A percentile compares a stretch with the other conserved stretches of the same genome.
These are phyloP conservation scores for Sphaerosporella brunnea DNA, from an alignment of 495 filamentous ascomycete genomes.

Conservation along the genomic window DNA sequence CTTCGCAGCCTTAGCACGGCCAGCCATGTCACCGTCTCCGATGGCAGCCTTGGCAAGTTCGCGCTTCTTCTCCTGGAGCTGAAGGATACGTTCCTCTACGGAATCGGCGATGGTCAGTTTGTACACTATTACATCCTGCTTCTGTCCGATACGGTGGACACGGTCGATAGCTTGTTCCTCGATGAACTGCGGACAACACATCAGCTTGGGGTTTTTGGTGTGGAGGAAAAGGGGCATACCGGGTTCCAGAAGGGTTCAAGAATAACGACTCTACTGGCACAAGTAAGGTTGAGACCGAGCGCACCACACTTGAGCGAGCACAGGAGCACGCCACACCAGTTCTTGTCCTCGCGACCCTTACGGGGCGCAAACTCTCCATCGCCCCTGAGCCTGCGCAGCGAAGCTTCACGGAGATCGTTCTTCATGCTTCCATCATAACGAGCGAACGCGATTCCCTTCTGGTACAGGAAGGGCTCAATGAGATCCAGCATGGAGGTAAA, in stretches of 20 bases:
- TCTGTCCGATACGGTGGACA: constrained; percentile 91
- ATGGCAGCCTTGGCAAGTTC: constrained; percentile 70
- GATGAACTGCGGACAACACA: constrained; percentile 47
- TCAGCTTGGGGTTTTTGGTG: too few relatives aligned
- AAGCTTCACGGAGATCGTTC: constrained; percentile 80
- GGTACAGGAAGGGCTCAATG: constrained; percentile 72
- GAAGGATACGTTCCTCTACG: constrained; percentile 84
- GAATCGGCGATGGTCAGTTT: constrained; percentile 68
- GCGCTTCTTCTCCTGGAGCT: constrained; percentile 80
- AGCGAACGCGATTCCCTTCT: constrained; percentile 54
- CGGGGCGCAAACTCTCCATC: constrained; percentile 43
- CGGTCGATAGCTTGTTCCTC: constrained; percentile 98
- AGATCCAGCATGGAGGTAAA: constrained; percentile 85
- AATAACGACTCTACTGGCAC: constrained; percentile 82
- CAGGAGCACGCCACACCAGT: constrained; percentile 52
- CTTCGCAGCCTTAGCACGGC: constrained; percentile 54
- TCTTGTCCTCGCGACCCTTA: constrained; percentile 34
- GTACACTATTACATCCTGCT: constrained; percentile 81
- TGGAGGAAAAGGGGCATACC: constrained; percentile 31
- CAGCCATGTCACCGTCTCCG: constrained; percentile 40
- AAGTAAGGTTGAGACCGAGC: constrained; percentile 82
- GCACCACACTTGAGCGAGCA: constrained; percentile 89
- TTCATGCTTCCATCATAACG: constrained; percentile 93
- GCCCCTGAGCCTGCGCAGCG: constrained; percentile 35
- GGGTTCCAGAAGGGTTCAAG: constrained; percentile 98